These are phyloP conservation scores for Phoma sp. DNA, from an alignment of 2,329 filamentous ascomycete species.

Conservation along the genomic window DNA sequence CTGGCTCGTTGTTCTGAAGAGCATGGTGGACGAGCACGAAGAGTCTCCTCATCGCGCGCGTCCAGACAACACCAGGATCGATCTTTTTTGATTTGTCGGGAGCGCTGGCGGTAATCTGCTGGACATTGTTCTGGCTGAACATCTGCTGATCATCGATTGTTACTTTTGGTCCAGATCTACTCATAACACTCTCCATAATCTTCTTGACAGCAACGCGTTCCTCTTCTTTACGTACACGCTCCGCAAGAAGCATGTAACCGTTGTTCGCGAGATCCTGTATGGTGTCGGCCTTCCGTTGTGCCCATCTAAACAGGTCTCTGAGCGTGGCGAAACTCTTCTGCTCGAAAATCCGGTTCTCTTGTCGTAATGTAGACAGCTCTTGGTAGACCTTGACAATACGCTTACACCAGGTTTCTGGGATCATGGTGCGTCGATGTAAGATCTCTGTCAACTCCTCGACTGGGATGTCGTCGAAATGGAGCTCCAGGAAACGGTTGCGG, in stretches of 20 bases:
- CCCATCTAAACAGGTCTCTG: constrained; percentile 95
- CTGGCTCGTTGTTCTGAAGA: constrained; percentile 87
- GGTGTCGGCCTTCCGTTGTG: constrained; percentile 80
- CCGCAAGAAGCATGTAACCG: constrained; percentile 94
- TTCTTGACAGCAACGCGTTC: constrained; percentile 84
- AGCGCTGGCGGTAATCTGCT: constrained; percentile 35
- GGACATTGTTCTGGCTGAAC: constrained; percentile 63
- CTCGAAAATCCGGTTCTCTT: constrained; percentile 91
- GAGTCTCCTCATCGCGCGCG: constrained; percentile 87
- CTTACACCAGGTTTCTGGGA: constrained; percentile 88
- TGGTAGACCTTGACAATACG: constrained; percentile 94
- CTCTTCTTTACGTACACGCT: constrained; percentile 89
- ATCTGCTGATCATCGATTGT: constrained; percentile 75
- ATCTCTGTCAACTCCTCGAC: constrained; percentile 93
- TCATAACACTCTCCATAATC: constrained; percentile 90
- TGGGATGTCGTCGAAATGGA: constrained; percentile 98
- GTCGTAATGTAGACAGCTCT: constrained; percentile 85
- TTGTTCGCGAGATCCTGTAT: constrained; percentile 88
- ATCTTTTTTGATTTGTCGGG: constrained; percentile 33
- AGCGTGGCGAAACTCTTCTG: constrained; percentile 97
- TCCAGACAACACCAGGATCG: constrained; percentile 77
- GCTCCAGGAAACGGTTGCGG: constrained; percentile 92
- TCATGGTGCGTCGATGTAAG: constrained; percentile 83
- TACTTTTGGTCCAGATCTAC: constrained; percentile 62
- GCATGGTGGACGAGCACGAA: constrained; percentile 90